Percentiles rank a stretch among this genome's conserved stretches.
These are phyloP conservation scores for Syncephalastrum monosporum DNA, from an alignment of 371 early-diverging fungal genomes.

Conservation along the genomic window DNA sequence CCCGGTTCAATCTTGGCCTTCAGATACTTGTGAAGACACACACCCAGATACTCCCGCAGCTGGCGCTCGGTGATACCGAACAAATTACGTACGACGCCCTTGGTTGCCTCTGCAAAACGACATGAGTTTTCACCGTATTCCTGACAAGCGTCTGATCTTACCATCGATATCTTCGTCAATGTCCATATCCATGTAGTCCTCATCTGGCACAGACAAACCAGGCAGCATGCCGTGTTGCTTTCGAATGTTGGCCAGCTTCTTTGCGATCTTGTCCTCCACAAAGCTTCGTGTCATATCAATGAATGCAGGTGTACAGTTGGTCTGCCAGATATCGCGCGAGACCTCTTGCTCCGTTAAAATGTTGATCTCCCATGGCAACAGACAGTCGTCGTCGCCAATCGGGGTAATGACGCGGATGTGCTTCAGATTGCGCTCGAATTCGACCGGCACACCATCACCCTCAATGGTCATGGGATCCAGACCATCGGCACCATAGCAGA, in stretches of 20 bases:
- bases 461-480: slow-evolving; percentile 97
- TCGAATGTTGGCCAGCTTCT: slow-evolving; percentile 47
- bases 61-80: slow-evolving; percentile 75
- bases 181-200: slow-evolving; percentile 65
- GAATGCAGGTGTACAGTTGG: slow-evolving; percentile 67
- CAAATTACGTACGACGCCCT: slow-evolving; percentile 61
- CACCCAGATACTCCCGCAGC: slow-evolving; percentile 70
- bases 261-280: slow-evolving; percentile 56
- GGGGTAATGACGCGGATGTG: slow-evolving; percentile 53
- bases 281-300: slow-evolving; percentile 58
- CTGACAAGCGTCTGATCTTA: slow-evolving; percentile 2
- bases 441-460: slow-evolving; percentile 89
- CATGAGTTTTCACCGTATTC: neutral
- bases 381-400: slow-evolving; percentile 24
- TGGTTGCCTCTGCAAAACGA: slow-evolving; percentile 34
- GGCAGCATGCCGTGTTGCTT: slow-evolving; percentile 50
- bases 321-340: slow-evolving; percentile 51
- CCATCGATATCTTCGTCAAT: slow-evolving; percentile 53
- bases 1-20: slow-evolving; percentile 94
- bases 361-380: slow-evolving; percentile 76
- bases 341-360: slow-evolving; percentile 54
- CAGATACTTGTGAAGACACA: slow-evolving; percentile 83
- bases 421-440: slow-evolving; percentile 81
- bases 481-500: slow-evolving; percentile 98
- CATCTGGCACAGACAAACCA: slow-evolving; percentile 57